Evolutionary conservation across 805 yeast genomes (phyloP).

Genomic region (Candida hispaniensis): DNA sequence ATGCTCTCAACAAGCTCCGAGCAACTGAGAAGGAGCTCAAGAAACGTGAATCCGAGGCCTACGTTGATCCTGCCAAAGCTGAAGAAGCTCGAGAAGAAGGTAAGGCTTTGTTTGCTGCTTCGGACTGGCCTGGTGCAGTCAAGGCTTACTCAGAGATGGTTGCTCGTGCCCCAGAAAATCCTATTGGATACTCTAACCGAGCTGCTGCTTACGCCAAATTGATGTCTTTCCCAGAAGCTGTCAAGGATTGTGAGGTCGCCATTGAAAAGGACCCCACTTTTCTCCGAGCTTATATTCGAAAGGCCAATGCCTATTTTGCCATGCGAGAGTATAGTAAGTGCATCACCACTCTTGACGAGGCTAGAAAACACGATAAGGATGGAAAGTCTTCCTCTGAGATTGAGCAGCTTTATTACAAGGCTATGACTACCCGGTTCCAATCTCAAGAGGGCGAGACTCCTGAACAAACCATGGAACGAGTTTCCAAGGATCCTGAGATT

Average conservation of each 20-base stretch:
- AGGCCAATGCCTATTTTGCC: conserved; percentile 88
- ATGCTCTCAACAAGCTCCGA: conserved; percentile 77
- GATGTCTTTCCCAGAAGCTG: conserved; percentile 95
- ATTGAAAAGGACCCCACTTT: conserved; percentile 79
- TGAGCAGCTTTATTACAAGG: conserved; percentile 70
- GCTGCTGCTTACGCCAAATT: conserved; percentile 94
- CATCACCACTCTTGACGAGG: conserved; percentile 68
- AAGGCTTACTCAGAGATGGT: conserved; percentile 92
- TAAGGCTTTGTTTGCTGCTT: conserved; percentile 75
- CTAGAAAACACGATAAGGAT: conserved; percentile 63
- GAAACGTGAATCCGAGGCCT: conserved; percentile 61
- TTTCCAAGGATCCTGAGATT: conserved; percentile 88
- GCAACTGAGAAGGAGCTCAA: conserved; percentile 77
- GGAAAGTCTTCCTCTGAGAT: conserved; percentile 59
- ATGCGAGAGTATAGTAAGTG: conserved; percentile 78
- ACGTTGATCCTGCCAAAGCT: conserved; percentile 83
- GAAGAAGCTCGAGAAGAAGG: conserved; percentile 93
- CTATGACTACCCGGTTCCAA: conserved; percentile 63
- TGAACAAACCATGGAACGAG: conserved; percentile 87
- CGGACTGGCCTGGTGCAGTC: conserved; percentile 95
- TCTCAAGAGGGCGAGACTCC: conserved; percentile 82
- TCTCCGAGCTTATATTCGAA: conserved; percentile 91
- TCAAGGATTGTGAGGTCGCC: conserved; percentile 83
- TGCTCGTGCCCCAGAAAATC: conserved; percentile 93
- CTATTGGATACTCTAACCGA: conserved; percentile 93